Evolutionary conservation across 108 stramenopile genomes (phyloP), one percentile per base, ranked within the genome.

Genomic region (Nitzschia palea): DNA sequence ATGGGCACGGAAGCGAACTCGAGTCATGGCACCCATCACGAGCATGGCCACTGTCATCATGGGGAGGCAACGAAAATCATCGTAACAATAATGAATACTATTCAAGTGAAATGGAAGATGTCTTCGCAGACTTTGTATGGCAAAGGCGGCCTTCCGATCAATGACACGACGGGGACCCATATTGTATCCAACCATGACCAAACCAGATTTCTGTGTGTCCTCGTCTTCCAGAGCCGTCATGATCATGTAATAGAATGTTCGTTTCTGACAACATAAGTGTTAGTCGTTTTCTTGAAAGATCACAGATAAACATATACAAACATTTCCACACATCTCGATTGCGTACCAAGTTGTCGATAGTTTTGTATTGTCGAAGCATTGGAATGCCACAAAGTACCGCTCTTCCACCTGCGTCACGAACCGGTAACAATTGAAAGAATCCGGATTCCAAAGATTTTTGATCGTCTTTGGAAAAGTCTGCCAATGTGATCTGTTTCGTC

Each of bases 41-140:
- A 68, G 54, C 67, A 68, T 68, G 22, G 55, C 67, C 15, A 68
- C 18, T 2, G 69, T 61, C 59, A 70, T 51, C 69, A 61, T 61
- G 5, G 59, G 69, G 3, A 15, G 47, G 32, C 60, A 36, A 4
- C 26, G 42, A 42, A 70, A n/a, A 61, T 56, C 59, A 30, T 70
- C 69, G 59, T 70, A 70, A 35, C 69, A 70, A 44, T 57, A 70
- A 25, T 70, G 69, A 22, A 70, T 51, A 26, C 59, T 44, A 20
- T 5, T 18, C 15, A 61, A 37, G 25, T 35, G 58, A 18, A 51
- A 17, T 20, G 69, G 69, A 2, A 70, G 47, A 26, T n/a, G 6
- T 36, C 59, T 22, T 20, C n/a, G 4, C 0, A 70, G 14, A 10
- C 44, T 51, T 9, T 52, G 47, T 5, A 61, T 37, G 1, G 50